Percentiles rank a stretch among this genome's conserved stretches.
phyloP scores from a whole-genome alignment of 169 alveolate genomes.

The Hepatocystis sp. region DNA sequence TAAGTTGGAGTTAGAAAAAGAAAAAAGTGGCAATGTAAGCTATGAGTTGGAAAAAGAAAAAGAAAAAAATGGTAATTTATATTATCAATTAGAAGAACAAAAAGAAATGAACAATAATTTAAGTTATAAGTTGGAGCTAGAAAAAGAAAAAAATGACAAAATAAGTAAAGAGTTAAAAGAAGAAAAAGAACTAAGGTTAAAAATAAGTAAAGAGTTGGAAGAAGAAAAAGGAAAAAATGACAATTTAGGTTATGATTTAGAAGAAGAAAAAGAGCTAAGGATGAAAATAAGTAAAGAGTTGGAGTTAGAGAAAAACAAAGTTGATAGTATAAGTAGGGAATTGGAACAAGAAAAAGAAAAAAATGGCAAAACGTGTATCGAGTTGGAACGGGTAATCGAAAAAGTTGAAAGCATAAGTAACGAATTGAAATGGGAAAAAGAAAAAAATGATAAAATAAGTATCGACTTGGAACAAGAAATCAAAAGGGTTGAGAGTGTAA shows the following conservation, averaged over 20 bases:
- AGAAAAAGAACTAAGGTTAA: neutral
- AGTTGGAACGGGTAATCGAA: constrained; percentile 17
- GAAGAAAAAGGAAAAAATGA: constrained; percentile 1
- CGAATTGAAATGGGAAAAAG: constrained; percentile 4
- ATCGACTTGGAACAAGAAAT: too few species aligned
- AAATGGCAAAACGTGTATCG: constrained; percentile 1
- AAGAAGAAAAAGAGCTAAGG: constrained; percentile 3
- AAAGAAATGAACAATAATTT: neutral
- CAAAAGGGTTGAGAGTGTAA: neutral
- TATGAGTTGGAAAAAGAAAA: neutral
- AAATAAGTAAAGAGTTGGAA: constrained; percentile 17
- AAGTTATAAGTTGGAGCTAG: neutral
- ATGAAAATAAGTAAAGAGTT: constrained; percentile 10
- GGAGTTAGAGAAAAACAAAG: constrained; percentile 12
- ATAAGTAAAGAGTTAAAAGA: neutral
- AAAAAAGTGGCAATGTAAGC: neutral
- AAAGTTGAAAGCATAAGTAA: neutral
- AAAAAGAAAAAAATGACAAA: neutral
- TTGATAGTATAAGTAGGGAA: constrained; percentile 8
- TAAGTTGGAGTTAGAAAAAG: neutral
- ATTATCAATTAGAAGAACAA: neutral
- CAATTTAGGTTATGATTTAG: constrained; percentile 3
- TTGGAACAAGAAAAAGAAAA: constrained; percentile 32
- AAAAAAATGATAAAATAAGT: neutral
- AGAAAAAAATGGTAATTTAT: neutral